Percentiles rank a stretch among this genome's conserved stretches.
phyloP scores from a whole-genome alignment of 23 red algal genomes.

The Pyropia yezoensis region DNA sequence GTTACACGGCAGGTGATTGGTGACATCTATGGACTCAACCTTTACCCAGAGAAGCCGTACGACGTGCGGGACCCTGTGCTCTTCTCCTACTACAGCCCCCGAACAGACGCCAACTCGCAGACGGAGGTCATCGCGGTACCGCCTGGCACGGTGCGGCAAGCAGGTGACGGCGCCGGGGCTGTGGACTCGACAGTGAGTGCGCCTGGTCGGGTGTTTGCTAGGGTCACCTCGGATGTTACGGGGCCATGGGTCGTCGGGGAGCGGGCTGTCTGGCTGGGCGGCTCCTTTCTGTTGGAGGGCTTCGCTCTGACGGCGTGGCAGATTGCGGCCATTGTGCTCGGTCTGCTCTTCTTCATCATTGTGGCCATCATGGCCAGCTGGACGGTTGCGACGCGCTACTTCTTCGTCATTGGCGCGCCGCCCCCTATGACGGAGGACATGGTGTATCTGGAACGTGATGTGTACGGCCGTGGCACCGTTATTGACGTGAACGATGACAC shows the following conservation, averaged over 20 bases:
- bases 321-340: constrained; percentile 27
- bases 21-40: too few species aligned
- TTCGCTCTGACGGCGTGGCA: constrained; percentile 14
- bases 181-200: background rate
- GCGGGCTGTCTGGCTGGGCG: constrained; percentile 23
- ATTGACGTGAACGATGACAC: constrained; percentile 12
- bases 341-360: constrained; percentile 16
- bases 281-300: constrained; percentile 34
- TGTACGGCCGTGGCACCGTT: constrained; percentile 47
- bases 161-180: background rate
- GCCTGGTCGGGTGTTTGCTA: constrained; percentile 9
- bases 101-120: background rate
- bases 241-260: constrained; percentile 29
- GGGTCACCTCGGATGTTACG: background rate
- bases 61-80: too few species aligned
- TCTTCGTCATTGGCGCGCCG: constrained; percentile 9
- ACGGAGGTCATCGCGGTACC: constrained; percentile 15
- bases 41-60: too few species aligned
- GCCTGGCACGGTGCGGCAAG: constrained; percentile 2
- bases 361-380: constrained; percentile 11
- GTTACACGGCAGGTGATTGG: too few species aligned
- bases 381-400: constrained; percentile 25
- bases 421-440: constrained; percentile 31
- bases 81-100: too few species aligned
- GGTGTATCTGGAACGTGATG: constrained; percentile 42